Percentiles rank a stretch among this genome's conserved stretches.
Evolutionary conservation across 192 early-diverging fungal genomes (phyloP).

Genomic region (Linnemannia zychae): DNA sequence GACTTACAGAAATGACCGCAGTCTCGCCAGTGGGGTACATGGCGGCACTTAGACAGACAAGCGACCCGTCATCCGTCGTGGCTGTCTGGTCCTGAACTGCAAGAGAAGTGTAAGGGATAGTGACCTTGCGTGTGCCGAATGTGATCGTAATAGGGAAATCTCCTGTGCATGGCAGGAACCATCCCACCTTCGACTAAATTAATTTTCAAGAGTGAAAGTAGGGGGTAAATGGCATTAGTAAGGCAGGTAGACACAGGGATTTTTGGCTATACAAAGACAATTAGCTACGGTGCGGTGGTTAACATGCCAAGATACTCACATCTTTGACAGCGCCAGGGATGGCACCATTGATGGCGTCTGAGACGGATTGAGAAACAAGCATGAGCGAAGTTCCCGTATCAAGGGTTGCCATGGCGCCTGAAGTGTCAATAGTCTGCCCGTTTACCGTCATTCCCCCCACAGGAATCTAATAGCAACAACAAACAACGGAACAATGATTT

Average conservation of each 20-base stretch:
- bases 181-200: constrained; percentile 17
- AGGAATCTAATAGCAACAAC: constrained; percentile 24
- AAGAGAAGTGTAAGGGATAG: constrained; percentile 38
- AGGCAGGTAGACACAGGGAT: background rate
- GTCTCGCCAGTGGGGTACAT: constrained; percentile 24
- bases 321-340: constrained; percentile 55
- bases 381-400: constrained; percentile 71
- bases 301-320: constrained; percentile 9
- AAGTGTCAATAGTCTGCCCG: constrained; percentile 10
- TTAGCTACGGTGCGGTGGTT: no score
- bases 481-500: background rate
- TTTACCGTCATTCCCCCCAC: constrained; percentile 26
- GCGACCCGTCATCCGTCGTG: background rate
- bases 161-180: constrained; percentile 59
- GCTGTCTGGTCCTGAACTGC: constrained; percentile 46
- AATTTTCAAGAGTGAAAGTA: background rate
- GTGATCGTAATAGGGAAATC: constrained; percentile 28
- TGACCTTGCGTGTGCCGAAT: constrained; percentile 28
- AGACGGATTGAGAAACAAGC: constrained; percentile 57
- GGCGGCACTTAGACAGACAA: constrained; percentile 47
- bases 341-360: constrained; percentile 53
- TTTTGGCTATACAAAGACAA: no score
- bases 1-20: constrained; percentile 9
- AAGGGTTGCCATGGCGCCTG: constrained; percentile 49
- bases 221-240: background rate